Evolutionary conservation across 164 flowering plant genomes (phyloP).

Genomic region (Aristolochia fimbriata): DNA sequence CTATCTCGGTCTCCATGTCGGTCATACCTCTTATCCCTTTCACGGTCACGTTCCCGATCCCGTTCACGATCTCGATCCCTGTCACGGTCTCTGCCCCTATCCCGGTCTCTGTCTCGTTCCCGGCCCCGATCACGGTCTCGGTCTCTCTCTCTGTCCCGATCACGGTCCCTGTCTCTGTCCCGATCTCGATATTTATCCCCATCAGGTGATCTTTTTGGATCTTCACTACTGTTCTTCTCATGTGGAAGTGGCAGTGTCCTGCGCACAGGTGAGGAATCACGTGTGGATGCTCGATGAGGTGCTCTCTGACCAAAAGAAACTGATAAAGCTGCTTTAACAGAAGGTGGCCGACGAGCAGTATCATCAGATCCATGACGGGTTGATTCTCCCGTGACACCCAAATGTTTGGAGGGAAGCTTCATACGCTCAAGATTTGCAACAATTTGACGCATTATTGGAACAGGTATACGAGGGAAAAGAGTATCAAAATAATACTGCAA

Average conservation of each 20-base stretch:
- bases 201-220: constrained; percentile 45
- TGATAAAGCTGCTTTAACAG: constrained; percentile 97
- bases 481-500: constrained; percentile 98
- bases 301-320: constrained; percentile 99
- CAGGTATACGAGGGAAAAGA: constrained; percentile 93
- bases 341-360: constrained; percentile 94
- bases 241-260: constrained; percentile 48
- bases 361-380: constrained; percentile 87
- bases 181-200: constrained; percentile 2
- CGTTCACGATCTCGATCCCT: constrained; percentile 23
- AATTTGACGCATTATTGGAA: constrained; percentile 79
- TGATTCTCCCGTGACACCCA: constrained; percentile 80
- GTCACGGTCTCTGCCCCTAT: constrained; percentile 22
- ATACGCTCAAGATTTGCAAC: constrained; percentile 71
- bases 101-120: constrained; percentile 18
- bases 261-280: constrained; percentile 96
- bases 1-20: constrained; percentile 11
- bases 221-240: constrained; percentile 41
- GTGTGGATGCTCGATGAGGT: constrained; percentile 96
- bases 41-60: constrained; percentile 29
- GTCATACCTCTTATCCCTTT: constrained; percentile 24
- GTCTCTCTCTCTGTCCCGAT: constrained; percentile 4
- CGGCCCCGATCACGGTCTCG: constrained; percentile 18
- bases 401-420: constrained; percentile 77
- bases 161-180: constrained; percentile 4